A percentile compares a stretch with the other conserved stretches of the same genome.
These are phyloP conservation scores for Panus rudis DNA, from an alignment of 768 basidiomycete genomes.

Conservation along the genomic window DNA sequence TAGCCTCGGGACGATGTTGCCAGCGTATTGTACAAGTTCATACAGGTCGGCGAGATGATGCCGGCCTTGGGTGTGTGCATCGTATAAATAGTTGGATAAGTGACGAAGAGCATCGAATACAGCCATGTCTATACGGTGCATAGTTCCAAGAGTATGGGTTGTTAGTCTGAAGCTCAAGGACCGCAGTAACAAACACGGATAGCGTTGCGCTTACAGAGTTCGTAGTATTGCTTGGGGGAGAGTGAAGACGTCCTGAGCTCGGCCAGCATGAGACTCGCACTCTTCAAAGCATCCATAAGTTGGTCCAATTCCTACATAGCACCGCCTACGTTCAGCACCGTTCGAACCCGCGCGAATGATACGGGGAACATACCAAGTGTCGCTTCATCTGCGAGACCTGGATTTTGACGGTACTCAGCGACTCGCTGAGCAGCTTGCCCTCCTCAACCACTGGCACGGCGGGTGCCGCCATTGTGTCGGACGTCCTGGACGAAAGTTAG, in stretches of 20 bases:
- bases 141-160: background rate
- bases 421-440: constrained; percentile 80
- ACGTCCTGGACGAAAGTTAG: too few relatives aligned
- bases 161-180: background rate
- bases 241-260: constrained; percentile 91
- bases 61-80: constrained; percentile 84
- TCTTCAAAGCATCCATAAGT: constrained; percentile 98
- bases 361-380: constrained; percentile 56
- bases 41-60: constrained; percentile 98
- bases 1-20: constrained; percentile 88
- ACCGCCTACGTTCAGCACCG: background rate
- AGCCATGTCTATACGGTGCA: constrained; percentile 74
- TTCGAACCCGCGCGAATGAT: background rate
- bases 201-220: constrained; percentile 85
- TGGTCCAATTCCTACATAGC: constrained; percentile 79
- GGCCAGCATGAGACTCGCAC: constrained; percentile 94
- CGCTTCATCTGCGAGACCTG: constrained; percentile 95
- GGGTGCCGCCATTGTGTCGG: too few relatives aligned
- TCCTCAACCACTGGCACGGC: constrained; percentile 49
- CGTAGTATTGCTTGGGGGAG: constrained; percentile 97
- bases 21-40: constrained; percentile 99
- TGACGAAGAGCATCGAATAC: constrained; percentile 96
- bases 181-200: too few relatives aligned
- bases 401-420: constrained; percentile 78
- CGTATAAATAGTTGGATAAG: constrained; percentile 93